Conservation (phyloP, 2,329 filamentous ascomycete species). For the Fusarium sp. region DNA sequence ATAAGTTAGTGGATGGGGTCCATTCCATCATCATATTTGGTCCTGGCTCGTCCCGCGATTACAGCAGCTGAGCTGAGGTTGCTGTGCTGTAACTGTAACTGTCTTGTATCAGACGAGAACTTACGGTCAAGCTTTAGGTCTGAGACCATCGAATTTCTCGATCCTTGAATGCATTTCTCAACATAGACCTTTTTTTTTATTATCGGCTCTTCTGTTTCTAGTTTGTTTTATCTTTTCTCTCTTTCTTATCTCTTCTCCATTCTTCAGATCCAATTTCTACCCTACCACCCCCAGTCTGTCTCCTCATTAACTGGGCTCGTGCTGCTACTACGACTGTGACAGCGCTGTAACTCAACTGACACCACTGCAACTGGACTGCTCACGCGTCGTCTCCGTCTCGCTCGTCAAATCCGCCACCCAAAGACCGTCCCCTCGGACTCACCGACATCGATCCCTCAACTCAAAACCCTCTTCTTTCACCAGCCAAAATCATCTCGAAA, state of each 20-base stretch:
- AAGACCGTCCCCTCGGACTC: constrained; percentile 20
- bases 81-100: not conserved
- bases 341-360: constrained; percentile 2
- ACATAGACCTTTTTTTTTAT: constrained; percentile 9
- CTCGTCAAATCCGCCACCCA: constrained; percentile 32
- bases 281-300: constrained; percentile 15
- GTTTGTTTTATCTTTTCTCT: constrained; percentile 1
- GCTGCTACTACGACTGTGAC: not conserved
- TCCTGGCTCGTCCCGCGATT: not conserved
- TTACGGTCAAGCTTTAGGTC: constrained; percentile 32
- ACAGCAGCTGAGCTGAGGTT: not conserved
- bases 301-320: constrained; percentile 9
- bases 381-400: constrained; percentile 32
- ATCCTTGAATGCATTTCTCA: constrained; percentile 16
- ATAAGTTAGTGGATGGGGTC: not conserved
- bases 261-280: constrained; percentile 18
- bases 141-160: constrained; percentile 2
- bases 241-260: constrained; percentile 2
- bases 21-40: constrained; percentile 2
- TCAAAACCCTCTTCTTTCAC: constrained; percentile 7
- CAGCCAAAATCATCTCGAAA: not conserved
- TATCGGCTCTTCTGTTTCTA: not conserved
- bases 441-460: constrained; percentile 24
- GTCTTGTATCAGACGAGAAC: not conserved
- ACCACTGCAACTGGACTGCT: constrained; percentile 14